A percentile compares a stretch with the other conserved stretches of the same genome.
phyloP scores from a whole-genome alignment of 805 yeast species.

The Millerozyma acaciae region DNA sequence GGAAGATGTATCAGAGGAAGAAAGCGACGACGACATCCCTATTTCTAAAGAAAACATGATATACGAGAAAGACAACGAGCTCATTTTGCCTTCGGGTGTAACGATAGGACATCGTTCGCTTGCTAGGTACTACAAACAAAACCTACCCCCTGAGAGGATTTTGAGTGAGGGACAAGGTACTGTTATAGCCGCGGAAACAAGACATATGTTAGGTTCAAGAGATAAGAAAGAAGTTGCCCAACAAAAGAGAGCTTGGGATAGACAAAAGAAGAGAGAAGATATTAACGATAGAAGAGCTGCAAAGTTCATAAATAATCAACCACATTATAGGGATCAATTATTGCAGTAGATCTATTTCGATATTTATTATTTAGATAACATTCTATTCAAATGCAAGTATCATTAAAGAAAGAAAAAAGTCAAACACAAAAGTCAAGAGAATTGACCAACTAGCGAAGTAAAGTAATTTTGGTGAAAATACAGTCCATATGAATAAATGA shows the following conservation, averaged over 20 bases:
- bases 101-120: slow-evolving; percentile 41
- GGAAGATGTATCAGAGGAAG: slow-evolving; percentile 37
- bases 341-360: slow-evolving; percentile 20
- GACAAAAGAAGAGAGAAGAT: slow-evolving; percentile 48
- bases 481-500: slow-evolving; percentile 96
- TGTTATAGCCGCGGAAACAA: slow-evolving; percentile 47
- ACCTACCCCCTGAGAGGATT: slow-evolving; percentile 40
- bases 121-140: slow-evolving; percentile 42
- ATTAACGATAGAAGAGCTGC: slow-evolving; percentile 55
- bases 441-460: slow-evolving; percentile 76
- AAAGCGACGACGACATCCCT: slow-evolving; percentile 27
- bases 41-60: slow-evolving; percentile 25
- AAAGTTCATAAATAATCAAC: slow-evolving; percentile 75
- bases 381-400: slow-evolving; percentile 1
- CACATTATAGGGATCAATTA: slow-evolving; percentile 51
- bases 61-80: slow-evolving; percentile 34
- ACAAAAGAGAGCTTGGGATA: slow-evolving; percentile 59
- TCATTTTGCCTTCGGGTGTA: slow-evolving; percentile 40
- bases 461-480: slow-evolving; percentile 87
- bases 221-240: slow-evolving; percentile 39
- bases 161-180: slow-evolving; percentile 46
- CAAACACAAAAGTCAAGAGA: slow-evolving; percentile 41
- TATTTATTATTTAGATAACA: background rate
- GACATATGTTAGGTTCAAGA: slow-evolving; percentile 42
- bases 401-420: slow-evolving; percentile 38